These are phyloP conservation scores for Ilex aquifolium DNA, from an alignment of 257 asterid genomes.

Conservation along the genomic window DNA sequence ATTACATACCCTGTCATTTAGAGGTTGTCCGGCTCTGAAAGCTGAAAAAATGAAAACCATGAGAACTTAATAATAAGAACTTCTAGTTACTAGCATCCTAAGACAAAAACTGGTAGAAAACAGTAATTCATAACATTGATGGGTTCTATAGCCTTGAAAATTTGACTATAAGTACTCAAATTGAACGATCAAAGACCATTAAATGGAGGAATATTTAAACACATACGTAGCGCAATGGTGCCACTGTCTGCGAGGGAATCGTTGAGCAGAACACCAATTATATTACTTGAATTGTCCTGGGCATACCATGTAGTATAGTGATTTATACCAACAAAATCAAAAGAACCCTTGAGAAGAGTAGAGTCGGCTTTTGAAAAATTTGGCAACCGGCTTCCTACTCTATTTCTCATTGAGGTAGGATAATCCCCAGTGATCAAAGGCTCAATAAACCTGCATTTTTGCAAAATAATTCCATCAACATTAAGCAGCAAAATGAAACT, in stretches of 20 bases:
- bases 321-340: constrained; percentile 82
- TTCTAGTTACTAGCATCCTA: no score
- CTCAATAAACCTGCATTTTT: constrained; percentile 58
- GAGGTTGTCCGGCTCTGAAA: constrained; percentile 29
- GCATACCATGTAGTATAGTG: constrained; percentile 92
- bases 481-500: no score
- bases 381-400: constrained; percentile 61
- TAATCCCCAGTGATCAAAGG: constrained; percentile 74
- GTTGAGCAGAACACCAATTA: constrained; percentile 44
- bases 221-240: constrained; percentile 53
- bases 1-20: constrained; percentile 36
- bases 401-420: constrained; percentile 59
- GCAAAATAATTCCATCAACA: neutral
- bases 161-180: no score
- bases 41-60: constrained; percentile 23
- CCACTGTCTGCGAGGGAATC: constrained; percentile 66
- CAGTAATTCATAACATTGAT: no score
- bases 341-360: constrained; percentile 50
- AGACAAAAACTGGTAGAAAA: no score
- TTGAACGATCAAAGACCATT: neutral
- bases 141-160: no score
- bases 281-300: constrained; percentile 28
- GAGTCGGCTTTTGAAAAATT: constrained; percentile 47
- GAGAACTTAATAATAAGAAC: neutral
- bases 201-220: neutral